Evolutionary conservation across 2,329 filamentous ascomycete species (phyloP).

Genomic region (Colletotrichum sidae): DNA sequence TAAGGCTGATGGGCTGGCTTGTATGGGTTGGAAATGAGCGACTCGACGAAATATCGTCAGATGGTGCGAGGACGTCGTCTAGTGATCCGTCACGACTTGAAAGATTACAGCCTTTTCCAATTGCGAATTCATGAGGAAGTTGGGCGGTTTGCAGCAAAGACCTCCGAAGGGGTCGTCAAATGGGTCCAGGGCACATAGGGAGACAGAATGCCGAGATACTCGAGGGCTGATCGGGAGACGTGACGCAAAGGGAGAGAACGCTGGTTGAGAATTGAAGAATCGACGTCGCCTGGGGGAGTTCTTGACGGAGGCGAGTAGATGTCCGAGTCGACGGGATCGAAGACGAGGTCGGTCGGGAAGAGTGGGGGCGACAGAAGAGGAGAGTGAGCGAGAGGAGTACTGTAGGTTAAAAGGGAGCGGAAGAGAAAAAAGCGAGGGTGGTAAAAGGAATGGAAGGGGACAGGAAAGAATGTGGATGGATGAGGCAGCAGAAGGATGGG

Average conservation of each 20-base stretch:
- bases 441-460: constrained; percentile 39
- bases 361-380: constrained; percentile 29
- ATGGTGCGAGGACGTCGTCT: constrained; percentile 23
- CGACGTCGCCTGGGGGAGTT: constrained; percentile 37
- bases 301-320: constrained; percentile 39
- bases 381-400: constrained; percentile 36
- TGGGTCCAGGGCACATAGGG: constrained; percentile 24
- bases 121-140: constrained; percentile 35
- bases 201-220: constrained; percentile 7
- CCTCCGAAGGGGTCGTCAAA: constrained; percentile 30
- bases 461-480: constrained; percentile 39
- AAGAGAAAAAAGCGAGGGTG: constrained; percentile 38
- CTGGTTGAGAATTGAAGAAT: constrained; percentile 35
- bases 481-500: constrained; percentile 36
- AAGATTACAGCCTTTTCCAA: constrained; percentile 18
- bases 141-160: constrained; percentile 32
- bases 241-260: constrained; percentile 13
- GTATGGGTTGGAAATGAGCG: constrained; percentile 35
- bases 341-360: constrained; percentile 33
- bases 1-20: constrained; percentile 3
- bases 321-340: constrained; percentile 32
- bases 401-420: constrained; percentile 18
- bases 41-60: constrained; percentile 39
- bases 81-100: constrained; percentile 31
- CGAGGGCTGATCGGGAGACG: neutral